Base-by-base conservation (phyloP, 2,329 filamentous ascomycete species). In the Fusarium sp. region DNA sequence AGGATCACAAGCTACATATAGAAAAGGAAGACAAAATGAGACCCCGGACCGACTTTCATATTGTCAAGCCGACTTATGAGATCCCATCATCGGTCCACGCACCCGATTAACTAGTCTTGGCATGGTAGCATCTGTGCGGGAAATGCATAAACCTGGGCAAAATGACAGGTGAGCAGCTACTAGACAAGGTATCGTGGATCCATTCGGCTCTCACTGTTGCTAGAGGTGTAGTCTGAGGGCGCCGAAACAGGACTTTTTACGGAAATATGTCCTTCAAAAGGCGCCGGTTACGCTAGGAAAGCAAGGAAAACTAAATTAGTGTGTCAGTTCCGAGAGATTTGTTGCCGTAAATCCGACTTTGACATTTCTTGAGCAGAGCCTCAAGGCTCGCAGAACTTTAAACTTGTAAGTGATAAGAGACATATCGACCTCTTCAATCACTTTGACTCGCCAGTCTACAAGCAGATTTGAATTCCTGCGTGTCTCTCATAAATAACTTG, bases 61-160 rank as follows among this genome's bases (percentile, higher is more conserved):
- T 39, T 41, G 44, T 18, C 39, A 31, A 59, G 45, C 65, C 58
- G 58, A 68, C 53, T 71, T 72, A 65, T 71, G 50, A 72, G 68
- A 57, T 56, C 31, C 55, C 47, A 58, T 59, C 33, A 14, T n/a
- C 47, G 68, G 68, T 57, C 70, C 61, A 63, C 52, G 62, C 56
- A 62, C 49, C 73, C 62, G 72, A 55, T 22, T 42, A 20, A 46
- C 68, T 72, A 75, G 67, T 74, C 70, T 62, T 62, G 49, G 61
- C 46, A 62, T 44, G 68, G 65, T 36, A 72, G 68, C 42, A 33
- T 64, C 70, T 52, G 52, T 65, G 54, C 70, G 62, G 73, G 62
- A 69, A 68, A 62, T 73, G 71, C 71, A 67, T 64, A 70, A 70
- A 62, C 58, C 53, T 74, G 63, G 65, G 65, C 62, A 70, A 68